phyloP scores from a whole-genome alignment of 495 filamentous ascomycete genomes.

The Hyaloscypha finlandica region DNA sequence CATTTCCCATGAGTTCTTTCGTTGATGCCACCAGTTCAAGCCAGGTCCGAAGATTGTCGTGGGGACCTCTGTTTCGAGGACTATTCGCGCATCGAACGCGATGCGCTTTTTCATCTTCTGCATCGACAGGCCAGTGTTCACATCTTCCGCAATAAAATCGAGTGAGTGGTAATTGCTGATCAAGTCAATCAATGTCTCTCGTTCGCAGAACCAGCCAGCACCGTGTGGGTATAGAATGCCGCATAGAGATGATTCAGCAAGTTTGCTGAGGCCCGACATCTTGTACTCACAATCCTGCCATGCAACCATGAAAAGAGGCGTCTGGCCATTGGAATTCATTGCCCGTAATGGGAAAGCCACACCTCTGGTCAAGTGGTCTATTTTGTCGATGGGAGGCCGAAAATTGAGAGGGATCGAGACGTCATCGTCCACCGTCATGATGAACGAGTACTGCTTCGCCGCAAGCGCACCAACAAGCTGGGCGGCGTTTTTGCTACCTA shows the following conservation, averaged over 20 bases:
- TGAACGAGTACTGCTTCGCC: conserved; percentile 42
- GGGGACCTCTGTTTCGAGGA: conserved; percentile 22
- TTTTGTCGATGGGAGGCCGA: conserved; percentile 43
- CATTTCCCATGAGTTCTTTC: conserved; percentile 8
- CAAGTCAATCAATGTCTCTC: conserved; percentile 10
- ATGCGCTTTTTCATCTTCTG: conserved; percentile 3
- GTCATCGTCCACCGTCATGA: conserved; percentile 51
- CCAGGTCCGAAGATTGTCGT: conserved; percentile 13
- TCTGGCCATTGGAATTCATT: conserved; percentile 36
- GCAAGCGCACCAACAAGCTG: conserved; percentile 50
- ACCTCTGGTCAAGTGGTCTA: conserved; percentile 40
- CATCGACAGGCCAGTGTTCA: neutral
- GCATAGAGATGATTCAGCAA: conserved; percentile 10
- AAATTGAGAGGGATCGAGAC: conserved; percentile 47
- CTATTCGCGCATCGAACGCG: neutral
- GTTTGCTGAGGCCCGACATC: conserved; percentile 38
- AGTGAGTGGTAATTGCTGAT: conserved; percentile 11
- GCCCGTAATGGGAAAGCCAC: conserved; percentile 50
- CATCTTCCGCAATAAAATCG: conserved; percentile 18
- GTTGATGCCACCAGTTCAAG: conserved; percentile 10
- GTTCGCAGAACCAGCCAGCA: conserved; percentile 9
- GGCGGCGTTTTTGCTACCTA: conserved; percentile 42
- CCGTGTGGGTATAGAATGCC: conserved; percentile 21
- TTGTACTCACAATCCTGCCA: conserved; percentile 53
- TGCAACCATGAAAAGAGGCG: conserved; percentile 44